These are phyloP conservation scores for Citeromyces hawaiiensis DNA, from an alignment of 1,139 yeast genomes.

Conservation along the genomic window DNA sequence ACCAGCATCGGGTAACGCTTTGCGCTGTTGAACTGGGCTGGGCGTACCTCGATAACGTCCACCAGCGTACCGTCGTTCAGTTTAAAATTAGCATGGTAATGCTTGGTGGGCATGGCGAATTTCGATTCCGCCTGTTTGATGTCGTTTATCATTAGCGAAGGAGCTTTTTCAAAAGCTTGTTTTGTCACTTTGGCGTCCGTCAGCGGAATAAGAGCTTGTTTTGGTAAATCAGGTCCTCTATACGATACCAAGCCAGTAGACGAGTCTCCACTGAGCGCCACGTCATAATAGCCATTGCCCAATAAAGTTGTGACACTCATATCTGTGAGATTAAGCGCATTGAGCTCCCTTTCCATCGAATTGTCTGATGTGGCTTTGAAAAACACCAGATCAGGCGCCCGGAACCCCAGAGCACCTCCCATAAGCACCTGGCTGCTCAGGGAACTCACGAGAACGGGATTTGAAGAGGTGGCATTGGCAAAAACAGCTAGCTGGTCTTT, in stretches of 20 bases:
- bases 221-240: slow-evolving; percentile 55
- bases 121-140: slow-evolving; percentile 14
- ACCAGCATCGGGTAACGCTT: slow-evolving; percentile 70
- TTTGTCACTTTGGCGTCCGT: slow-evolving; percentile 17
- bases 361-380: slow-evolving; percentile 46
- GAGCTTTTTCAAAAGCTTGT: slow-evolving; percentile 13
- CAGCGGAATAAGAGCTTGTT: slow-evolving; percentile 43
- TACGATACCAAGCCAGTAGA: slow-evolving; percentile 29
- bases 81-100: slow-evolving; percentile 27
- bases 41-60: slow-evolving; percentile 64
- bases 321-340: slow-evolving; percentile 23
- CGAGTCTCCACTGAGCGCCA: slow-evolving; percentile 37
- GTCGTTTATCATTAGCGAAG: slow-evolving; percentile 17
- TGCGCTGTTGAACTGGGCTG: slow-evolving; percentile 47
- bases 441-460: slow-evolving; percentile 40
- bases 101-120: slow-evolving; percentile 43
- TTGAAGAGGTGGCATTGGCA: slow-evolving; percentile 26
- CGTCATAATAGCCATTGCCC: slow-evolving; percentile 12
- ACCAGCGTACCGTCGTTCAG: slow-evolving; percentile 23
- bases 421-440: slow-evolving; percentile 61
- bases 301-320: slow-evolving; percentile 14
- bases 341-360: slow-evolving; percentile 44
- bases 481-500: slow-evolving; percentile 61
- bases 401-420: slow-evolving; percentile 41
- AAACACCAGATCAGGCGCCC: slow-evolving; percentile 39